These are phyloP conservation scores for Gossypium anomalum DNA, from an alignment of 345 rosid species.

Conservation along the genomic window DNA sequence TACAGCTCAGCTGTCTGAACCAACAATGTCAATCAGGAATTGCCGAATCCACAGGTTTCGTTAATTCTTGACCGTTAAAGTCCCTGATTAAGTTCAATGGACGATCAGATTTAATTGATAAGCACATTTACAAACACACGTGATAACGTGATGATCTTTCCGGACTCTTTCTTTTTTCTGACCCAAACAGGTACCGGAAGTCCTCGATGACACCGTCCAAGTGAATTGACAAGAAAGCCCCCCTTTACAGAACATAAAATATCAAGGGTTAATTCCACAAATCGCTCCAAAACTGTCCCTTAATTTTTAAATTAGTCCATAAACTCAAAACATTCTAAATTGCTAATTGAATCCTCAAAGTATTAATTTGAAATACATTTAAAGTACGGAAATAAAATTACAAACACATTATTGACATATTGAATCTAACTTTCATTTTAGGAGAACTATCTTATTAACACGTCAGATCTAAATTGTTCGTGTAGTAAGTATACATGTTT, in stretches of 20 bases:
- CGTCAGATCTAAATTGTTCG: fast-evolving
- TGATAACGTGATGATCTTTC: constrained; percentile 30
- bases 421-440: too few species aligned
- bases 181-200: constrained; percentile 28
- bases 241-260: neutral
- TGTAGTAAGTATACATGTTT: too few species aligned
- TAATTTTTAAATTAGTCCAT: neutral
- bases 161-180: constrained; percentile 28
- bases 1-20: constrained; percentile 24
- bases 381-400: too few species aligned
- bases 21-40: constrained; percentile 20
- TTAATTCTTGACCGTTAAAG: constrained; percentile 13
- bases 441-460: too few species aligned
- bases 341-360: too few species aligned
- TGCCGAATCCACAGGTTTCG: constrained; percentile 1
- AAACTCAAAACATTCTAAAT: neutral
- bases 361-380: too few species aligned
- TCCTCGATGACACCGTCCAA: constrained; percentile 29
- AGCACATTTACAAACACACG: constrained; percentile 19
- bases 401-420: too few species aligned
- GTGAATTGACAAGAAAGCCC: constrained; percentile 22
- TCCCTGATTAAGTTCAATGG: neutral
- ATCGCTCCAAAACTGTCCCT: neutral
- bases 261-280: neutral
- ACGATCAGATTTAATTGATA: constrained; percentile 31